phyloP scores from a whole-genome alignment of 2,329 filamentous ascomycete species.

The Aureobasidium uvarum region DNA sequence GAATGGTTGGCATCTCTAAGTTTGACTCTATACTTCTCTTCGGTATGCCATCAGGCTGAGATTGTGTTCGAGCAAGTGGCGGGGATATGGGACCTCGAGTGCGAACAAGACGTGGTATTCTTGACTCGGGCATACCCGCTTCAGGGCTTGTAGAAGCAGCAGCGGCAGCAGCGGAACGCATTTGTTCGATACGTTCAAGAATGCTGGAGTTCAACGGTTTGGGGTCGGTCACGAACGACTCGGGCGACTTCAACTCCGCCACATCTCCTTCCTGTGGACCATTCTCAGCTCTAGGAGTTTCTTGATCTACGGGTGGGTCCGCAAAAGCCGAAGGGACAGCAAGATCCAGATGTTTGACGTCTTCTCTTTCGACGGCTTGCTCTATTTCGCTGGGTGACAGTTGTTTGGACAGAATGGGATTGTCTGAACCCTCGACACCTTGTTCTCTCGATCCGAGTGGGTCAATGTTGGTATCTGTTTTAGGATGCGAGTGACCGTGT shows the following conservation, averaged over 20 bases:
- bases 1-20: slow-evolving; percentile 22
- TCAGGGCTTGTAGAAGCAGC: slow-evolving; percentile 31
- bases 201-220: slow-evolving; percentile 40
- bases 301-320: slow-evolving; percentile 15
- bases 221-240: slow-evolving; percentile 36
- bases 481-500: slow-evolving; percentile 41
- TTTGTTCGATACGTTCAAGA: slow-evolving; percentile 41
- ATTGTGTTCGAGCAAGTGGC: slow-evolving; percentile 51
- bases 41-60: slow-evolving; percentile 46
- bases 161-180: slow-evolving; percentile 36
- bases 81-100: slow-evolving; percentile 45
- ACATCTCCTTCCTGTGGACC: not conserved
- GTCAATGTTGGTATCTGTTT: not conserved
- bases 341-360: slow-evolving; percentile 62
- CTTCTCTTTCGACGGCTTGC: slow-evolving; percentile 48
- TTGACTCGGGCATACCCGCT: slow-evolving; percentile 35
- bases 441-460: slow-evolving; percentile 1
- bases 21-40: slow-evolving; percentile 29
- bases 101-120: slow-evolving; percentile 38
- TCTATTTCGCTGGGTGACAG: slow-evolving; percentile 37
- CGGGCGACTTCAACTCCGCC: slow-evolving; percentile 26
- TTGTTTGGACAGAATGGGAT: slow-evolving; percentile 30
- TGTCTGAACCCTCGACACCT: slow-evolving; percentile 30
- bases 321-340: slow-evolving; percentile 46
- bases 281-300: slow-evolving; percentile 12